phyloP scores from a whole-genome alignment of 1,284 basidiomycete genomes.

The Boletus sp. region DNA sequence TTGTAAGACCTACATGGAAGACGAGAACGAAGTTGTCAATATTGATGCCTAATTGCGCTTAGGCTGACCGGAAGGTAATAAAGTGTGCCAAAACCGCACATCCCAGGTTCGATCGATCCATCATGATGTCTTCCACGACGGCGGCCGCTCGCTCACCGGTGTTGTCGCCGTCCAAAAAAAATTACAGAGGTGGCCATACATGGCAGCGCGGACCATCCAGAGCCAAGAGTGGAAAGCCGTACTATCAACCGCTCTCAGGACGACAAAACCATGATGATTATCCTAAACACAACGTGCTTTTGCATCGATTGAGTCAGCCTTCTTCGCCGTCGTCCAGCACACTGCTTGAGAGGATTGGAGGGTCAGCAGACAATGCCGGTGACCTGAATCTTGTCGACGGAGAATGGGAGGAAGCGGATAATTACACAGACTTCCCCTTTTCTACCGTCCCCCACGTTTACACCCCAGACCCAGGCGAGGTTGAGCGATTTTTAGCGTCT shows the following conservation, averaged over 20 bases:
- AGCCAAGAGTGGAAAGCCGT: conserved; percentile 7
- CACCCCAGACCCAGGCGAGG: conserved; percentile 31
- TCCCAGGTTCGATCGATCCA: background rate
- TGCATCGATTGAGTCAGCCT: conserved; percentile 25
- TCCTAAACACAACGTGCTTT: conserved; percentile 10
- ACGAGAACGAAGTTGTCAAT: too few species aligned
- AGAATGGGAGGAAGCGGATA: background rate
- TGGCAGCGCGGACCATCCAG: conserved; percentile 9
- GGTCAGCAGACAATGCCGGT: conserved; percentile 7
- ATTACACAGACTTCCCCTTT: conserved; percentile 6
- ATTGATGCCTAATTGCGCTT: background rate
- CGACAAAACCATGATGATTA: conserved; percentile 11
- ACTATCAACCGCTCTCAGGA: background rate
- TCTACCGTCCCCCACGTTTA: conserved; percentile 14
- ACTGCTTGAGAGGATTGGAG: conserved; percentile 31
- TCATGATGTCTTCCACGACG: conserved; percentile 12
- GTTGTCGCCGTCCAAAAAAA: conserved; percentile 11
- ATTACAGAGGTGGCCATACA: conserved; percentile 8
- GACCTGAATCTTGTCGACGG: conserved; percentile 15
- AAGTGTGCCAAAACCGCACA: background rate
- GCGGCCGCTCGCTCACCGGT: conserved; percentile 2
- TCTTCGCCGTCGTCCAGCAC: conserved; percentile 13
- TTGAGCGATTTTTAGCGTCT: conserved; percentile 33
- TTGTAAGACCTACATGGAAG: too few species aligned
- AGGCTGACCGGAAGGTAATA: too few species aligned